These are phyloP conservation scores for Mycosphaerella arachidis DNA, from an alignment of 2,329 filamentous ascomycete species.

Conservation along the genomic window DNA sequence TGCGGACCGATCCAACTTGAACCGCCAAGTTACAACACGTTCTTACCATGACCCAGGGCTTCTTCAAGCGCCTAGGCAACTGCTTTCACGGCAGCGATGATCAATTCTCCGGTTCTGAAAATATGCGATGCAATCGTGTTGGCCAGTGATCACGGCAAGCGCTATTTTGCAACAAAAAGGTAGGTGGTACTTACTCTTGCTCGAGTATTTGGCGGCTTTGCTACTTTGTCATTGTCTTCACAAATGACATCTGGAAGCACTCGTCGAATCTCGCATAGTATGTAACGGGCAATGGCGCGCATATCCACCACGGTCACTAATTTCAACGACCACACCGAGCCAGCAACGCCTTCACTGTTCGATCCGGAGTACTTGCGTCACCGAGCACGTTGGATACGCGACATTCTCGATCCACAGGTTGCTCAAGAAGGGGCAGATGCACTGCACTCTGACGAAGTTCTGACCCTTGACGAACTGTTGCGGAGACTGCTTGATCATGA, in stretches of 20 bases:
- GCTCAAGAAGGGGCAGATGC: constrained; percentile 43
- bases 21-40: too few relatives aligned
- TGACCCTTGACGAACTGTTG: constrained; percentile 43
- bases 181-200: neutral
- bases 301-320: neutral
- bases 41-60: too few relatives aligned
- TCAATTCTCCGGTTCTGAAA: too few relatives aligned
- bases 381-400: constrained; percentile 44
- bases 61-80: too few relatives aligned
- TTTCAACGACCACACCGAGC: neutral
- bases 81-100: too few relatives aligned
- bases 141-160: too few relatives aligned
- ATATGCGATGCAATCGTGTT: too few relatives aligned
- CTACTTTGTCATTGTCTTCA: too few relatives aligned
- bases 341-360: constrained; percentile 6
- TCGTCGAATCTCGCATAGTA: too few relatives aligned
- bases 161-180: neutral
- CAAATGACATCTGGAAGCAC: neutral
- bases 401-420: constrained; percentile 44
- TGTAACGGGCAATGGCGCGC: neutral
- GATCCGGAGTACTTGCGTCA: constrained; percentile 32
- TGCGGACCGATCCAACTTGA: too few relatives aligned
- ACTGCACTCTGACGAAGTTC: constrained; percentile 41
- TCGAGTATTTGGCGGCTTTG: neutral
- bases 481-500: constrained; percentile 25